Evolutionary conservation across 306 rosid genomes (phyloP).

Genomic region (Phaseolus lunatus): DNA sequence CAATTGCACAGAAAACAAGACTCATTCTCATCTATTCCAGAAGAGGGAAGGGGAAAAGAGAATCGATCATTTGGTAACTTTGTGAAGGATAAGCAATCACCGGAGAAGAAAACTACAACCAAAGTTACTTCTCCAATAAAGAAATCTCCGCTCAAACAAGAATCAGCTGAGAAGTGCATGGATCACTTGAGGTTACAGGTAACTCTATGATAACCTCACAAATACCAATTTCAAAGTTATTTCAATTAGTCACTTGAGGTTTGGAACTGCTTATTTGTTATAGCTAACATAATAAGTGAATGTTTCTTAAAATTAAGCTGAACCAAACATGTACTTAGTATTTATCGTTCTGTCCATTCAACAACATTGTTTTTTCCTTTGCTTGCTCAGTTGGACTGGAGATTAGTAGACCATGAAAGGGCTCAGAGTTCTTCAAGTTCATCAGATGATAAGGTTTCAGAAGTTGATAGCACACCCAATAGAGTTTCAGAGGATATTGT

Average conservation of each 20-base stretch:
- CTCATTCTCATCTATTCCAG: conserved; percentile 60
- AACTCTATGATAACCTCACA: conserved; percentile 22
- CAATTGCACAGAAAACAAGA: conserved; percentile 63
- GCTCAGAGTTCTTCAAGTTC: conserved; percentile 65
- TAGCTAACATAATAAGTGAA: background rate
- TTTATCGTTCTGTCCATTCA: background rate
- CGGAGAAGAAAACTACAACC: conserved; percentile 65
- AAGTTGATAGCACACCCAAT: conserved; percentile 67
- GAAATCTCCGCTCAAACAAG: conserved; percentile 70
- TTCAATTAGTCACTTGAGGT: background rate
- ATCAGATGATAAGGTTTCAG: conserved; percentile 58
- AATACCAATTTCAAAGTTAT: background rate
- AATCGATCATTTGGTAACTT: conserved; percentile 56
- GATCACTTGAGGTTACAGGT: conserved; percentile 75
- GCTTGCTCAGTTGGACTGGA: conserved; percentile 67
- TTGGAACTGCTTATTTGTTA: background rate
- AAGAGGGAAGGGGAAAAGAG: conserved; percentile 84
- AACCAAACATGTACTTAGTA: background rate
- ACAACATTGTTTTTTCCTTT: conserved; percentile 11
- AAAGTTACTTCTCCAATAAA: conserved; percentile 60
- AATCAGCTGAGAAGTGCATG: conserved; percentile 62
- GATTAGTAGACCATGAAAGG: conserved; percentile 73
- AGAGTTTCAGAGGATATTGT: conserved; percentile 83
- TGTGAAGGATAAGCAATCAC: conserved; percentile 66
- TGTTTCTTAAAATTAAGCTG: background rate